Evolutionary conservation across 768 basidiomycete genomes (phyloP).

Genomic region (Daedaleopsis sinensis): DNA sequence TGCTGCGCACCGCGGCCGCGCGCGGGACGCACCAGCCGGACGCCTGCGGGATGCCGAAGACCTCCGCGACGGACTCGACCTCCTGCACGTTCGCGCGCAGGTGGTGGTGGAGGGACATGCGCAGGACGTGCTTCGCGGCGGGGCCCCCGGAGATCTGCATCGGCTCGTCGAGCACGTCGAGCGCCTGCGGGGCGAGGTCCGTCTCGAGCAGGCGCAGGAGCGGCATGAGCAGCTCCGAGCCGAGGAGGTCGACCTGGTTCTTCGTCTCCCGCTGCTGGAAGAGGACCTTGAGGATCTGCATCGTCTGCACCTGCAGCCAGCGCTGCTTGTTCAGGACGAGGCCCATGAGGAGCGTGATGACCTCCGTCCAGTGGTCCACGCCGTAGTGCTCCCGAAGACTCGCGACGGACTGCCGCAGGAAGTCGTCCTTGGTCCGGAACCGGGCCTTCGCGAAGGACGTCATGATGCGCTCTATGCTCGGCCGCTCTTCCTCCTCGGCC

Average conservation of each 20-base stretch:
- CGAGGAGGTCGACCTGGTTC: constrained; percentile 70
- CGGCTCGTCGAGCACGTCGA: constrained; percentile 94
- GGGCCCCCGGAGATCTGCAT: constrained; percentile 77
- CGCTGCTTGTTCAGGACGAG: constrained; percentile 80
- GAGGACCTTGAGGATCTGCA: constrained; percentile 88
- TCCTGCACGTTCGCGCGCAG: constrained; percentile 44
- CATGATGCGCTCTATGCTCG: constrained; percentile 88
- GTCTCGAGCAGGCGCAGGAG: constrained; percentile 87
- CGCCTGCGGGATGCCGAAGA: constrained; percentile 81
- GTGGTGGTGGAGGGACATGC: constrained; percentile 84
- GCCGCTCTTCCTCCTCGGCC: constrained; percentile 70
- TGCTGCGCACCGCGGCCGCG: constrained; percentile 57
- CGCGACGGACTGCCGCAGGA: constrained; percentile 84
- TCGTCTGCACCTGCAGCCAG: constrained; percentile 80
- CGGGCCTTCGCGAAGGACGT: constrained; percentile 83
- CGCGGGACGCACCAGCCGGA: constrained; percentile 89
- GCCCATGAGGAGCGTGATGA: constrained; percentile 84
- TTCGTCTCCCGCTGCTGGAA: constrained; percentile 85
- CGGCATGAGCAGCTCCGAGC: constrained; percentile 90
- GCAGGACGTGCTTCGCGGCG: constrained; percentile 82
- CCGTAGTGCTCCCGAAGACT: constrained; percentile 87
- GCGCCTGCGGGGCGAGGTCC: constrained; percentile 79
- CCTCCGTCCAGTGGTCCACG: constrained; percentile 72
- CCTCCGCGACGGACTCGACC: constrained; percentile 60
- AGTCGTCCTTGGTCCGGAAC: constrained; percentile 92